Percentiles rank a stretch among this genome's conserved stretches.
Conservation (phyloP, 2,329 filamentous ascomycete genomes). For the Pseudopithomyces chartarum region DNA sequence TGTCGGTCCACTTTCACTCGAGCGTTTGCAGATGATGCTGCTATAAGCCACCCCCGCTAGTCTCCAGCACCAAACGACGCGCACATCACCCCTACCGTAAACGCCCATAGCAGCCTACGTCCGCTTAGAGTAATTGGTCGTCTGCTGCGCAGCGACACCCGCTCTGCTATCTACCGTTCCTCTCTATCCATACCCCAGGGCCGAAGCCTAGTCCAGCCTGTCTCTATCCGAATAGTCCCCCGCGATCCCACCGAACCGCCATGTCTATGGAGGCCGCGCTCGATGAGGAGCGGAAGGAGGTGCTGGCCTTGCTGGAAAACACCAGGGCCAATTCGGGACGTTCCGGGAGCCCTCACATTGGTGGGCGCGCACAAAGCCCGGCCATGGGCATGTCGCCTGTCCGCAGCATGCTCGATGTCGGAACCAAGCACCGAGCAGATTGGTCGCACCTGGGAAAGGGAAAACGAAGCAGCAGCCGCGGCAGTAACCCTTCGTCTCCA, state of each 20-base stretch:
- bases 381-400: conserved; percentile 62
- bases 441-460: conserved; percentile 44
- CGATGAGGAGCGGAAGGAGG: conserved; percentile 77
- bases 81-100: conserved; percentile 22
- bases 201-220: neutral
- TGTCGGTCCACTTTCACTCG: conserved; percentile 2
- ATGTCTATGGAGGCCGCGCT: conserved; percentile 80
- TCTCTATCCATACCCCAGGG: neutral
- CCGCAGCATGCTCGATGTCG: conserved; percentile 63
- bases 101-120: conserved; percentile 1
- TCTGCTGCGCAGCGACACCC: neutral
- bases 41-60: conserved; percentile 13
- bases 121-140: neutral
- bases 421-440: conserved; percentile 34
- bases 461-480: conserved; percentile 36
- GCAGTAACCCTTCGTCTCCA: conserved; percentile 39
- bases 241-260: conserved; percentile 11
- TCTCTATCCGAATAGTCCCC: neutral
- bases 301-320: conserved; percentile 69
- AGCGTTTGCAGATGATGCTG: conserved; percentile 22
- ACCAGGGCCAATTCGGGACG: conserved; percentile 26
- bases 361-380: conserved; percentile 60
- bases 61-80: conserved; percentile 15
- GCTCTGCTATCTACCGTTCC: neutral
- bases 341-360: conserved; percentile 32